phyloP scores from a whole-genome alignment of 2,329 filamentous ascomycete species.

The Tolypocladium endophyticum region DNA sequence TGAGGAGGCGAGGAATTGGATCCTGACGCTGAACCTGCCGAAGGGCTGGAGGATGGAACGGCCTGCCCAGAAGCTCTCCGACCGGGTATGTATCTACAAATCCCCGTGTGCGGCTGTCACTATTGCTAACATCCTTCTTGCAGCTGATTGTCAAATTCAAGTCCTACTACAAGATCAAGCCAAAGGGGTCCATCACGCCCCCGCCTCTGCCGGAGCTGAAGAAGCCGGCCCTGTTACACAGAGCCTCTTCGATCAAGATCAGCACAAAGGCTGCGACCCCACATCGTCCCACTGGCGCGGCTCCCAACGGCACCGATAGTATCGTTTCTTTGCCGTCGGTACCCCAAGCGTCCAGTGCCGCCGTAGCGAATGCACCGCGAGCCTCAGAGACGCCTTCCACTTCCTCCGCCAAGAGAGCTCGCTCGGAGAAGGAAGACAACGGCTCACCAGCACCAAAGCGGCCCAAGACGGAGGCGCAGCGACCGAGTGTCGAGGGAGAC shows the following conservation, averaged over 20 bases:
- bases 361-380: slow-evolving; percentile 9
- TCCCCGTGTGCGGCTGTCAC: not conserved
- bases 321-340: slow-evolving; percentile 3
- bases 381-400: slow-evolving; percentile 9
- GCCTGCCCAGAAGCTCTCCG: slow-evolving; percentile 21
- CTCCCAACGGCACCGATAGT: not conserved
- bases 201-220: slow-evolving; percentile 14
- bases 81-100: slow-evolving; percentile 19
- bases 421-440: slow-evolving; percentile 25
- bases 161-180: slow-evolving; percentile 25
- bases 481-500: slow-evolving; percentile 9
- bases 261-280: slow-evolving; percentile 19
- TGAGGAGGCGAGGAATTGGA: slow-evolving; percentile 30
- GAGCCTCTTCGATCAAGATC: slow-evolving; percentile 28
- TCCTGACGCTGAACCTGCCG: slow-evolving; percentile 29
- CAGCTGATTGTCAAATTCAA: slow-evolving; percentile 28
- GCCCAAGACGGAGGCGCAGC: slow-evolving; percentile 22
- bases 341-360: slow-evolving; percentile 4
- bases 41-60: slow-evolving; percentile 29
- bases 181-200: slow-evolving; percentile 16
- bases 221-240: slow-evolving; percentile 15
- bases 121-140: slow-evolving; percentile 9
- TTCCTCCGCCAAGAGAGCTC: slow-evolving; percentile 22
- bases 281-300: slow-evolving; percentile 6
- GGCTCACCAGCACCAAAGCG: slow-evolving; percentile 25